Conservation (phyloP, 495 filamentous ascomycete genomes). For the Annulohypoxylon nitens region DNA sequence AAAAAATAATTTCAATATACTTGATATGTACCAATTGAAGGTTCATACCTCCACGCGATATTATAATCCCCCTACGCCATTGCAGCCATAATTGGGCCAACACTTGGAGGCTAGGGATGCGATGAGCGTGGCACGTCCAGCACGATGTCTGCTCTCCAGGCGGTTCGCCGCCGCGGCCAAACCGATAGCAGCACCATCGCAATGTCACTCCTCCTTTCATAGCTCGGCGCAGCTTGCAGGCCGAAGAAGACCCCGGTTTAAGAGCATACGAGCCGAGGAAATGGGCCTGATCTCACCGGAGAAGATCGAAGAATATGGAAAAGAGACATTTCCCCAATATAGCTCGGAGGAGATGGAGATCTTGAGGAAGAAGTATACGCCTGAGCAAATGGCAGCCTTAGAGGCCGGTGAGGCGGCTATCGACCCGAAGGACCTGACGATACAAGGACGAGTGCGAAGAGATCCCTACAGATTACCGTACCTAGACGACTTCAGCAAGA, state of each 20-base stretch:
- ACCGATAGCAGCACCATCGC: conserved; percentile 39
- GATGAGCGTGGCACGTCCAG: conserved; percentile 53
- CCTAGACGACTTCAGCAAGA: conserved; percentile 84
- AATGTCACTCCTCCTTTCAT: conserved; percentile 59
- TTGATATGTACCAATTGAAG: conserved; percentile 49
- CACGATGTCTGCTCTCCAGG: conserved; percentile 51
- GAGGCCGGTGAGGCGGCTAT: conserved; percentile 87
- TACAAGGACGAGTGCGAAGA: conserved; percentile 73
- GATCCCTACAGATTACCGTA: conserved; percentile 83
- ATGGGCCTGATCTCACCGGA: conserved; percentile 58
- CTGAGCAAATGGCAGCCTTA: conserved; percentile 85
- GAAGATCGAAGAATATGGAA: conserved; percentile 58
- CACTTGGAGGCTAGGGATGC: conserved; percentile 40
- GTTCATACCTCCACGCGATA: conserved; percentile 24
- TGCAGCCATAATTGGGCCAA: conserved; percentile 36
- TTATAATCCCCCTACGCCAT: conserved; percentile 20
- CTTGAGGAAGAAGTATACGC: conserved; percentile 77
- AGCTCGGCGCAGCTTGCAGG: conserved; percentile 58
- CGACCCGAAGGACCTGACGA: conserved; percentile 79
- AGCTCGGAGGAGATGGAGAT: conserved; percentile 73
- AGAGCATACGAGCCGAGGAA: conserved; percentile 59
- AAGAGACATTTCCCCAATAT: conserved; percentile 71
- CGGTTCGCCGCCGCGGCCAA: conserved; percentile 46
- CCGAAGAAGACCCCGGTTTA: conserved; percentile 56
- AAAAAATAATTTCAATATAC: conserved; percentile 46